phyloP scores from a whole-genome alignment of 768 basidiomycete species.

The Auriscalpium microsporum region DNA sequence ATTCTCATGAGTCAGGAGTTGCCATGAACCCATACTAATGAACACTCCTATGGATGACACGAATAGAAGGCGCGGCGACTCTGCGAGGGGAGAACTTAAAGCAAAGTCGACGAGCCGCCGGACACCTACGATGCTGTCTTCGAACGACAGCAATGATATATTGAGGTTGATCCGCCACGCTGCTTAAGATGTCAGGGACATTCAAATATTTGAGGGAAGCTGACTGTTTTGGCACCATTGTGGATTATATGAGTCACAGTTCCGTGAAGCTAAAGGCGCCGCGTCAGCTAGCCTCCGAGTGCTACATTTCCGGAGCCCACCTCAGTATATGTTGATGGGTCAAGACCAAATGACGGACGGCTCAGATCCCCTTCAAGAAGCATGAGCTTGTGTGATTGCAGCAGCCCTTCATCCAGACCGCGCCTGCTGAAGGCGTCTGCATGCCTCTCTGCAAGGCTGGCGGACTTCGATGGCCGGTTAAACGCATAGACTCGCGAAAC shows the following conservation, averaged over 20 bases:
- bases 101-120: constrained; percentile 17
- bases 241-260: constrained; percentile 17
- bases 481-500: constrained; percentile 18
- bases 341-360: constrained; percentile 5
- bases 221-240: constrained; percentile 8
- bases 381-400: constrained; percentile 14
- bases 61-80: constrained; percentile 15
- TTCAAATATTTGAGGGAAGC: no score
- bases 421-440: constrained; percentile 9
- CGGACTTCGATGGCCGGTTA: constrained; percentile 10
- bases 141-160: constrained; percentile 16
- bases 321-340: constrained; percentile 7
- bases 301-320: not conserved
- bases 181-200: not conserved
- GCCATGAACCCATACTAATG: constrained; percentile 6
- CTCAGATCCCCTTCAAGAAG: constrained; percentile 17
- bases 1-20: no score
- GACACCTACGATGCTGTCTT: constrained; percentile 13
- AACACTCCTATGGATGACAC: constrained; percentile 19
- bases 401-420: constrained; percentile 11
- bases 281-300: not conserved
- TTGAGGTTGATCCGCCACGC: constrained; percentile 21
- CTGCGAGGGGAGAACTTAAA: constrained; percentile 9
- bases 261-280: constrained; percentile 1
- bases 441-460: constrained; percentile 10